A percentile compares a stretch with the other conserved stretches of the same genome.
Conservation (phyloP, 495 filamentous ascomycete genomes). For the Penicillium dipodomyicola region DNA sequence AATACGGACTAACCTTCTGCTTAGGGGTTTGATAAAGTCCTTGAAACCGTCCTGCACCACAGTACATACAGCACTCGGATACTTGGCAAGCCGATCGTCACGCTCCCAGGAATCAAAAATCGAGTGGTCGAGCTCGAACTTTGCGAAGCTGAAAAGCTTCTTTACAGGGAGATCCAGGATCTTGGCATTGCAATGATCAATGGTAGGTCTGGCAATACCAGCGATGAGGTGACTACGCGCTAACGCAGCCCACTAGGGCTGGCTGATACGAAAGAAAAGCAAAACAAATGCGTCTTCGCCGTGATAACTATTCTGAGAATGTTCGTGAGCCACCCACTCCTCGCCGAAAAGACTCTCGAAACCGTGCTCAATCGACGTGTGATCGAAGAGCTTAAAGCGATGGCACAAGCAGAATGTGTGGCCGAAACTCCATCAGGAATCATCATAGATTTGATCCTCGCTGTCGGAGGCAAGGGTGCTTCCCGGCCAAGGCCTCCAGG, state of each 20-base stretch:
- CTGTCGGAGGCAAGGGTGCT: background rate
- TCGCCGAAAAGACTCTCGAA: conserved; percentile 45
- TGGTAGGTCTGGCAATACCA: conserved; percentile 3
- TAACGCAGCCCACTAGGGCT: background rate
- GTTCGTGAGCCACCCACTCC: conserved; percentile 50
- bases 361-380: conserved; percentile 42
- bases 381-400: conserved; percentile 29
- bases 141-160: conserved; percentile 43
- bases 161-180: conserved; percentile 47
- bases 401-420: conserved; percentile 10
- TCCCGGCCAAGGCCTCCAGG: background rate
- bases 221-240: background rate
- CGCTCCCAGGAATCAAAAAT: conserved; percentile 46
- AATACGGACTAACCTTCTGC: background rate
- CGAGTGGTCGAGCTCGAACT: conserved; percentile 40
- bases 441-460: conserved; percentile 13
- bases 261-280: background rate
- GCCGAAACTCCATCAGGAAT: conserved; percentile 8
- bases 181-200: conserved; percentile 40
- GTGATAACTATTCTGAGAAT: conserved; percentile 53
- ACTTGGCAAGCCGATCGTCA: conserved; percentile 54
- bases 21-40: conserved; percentile 9
- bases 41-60: conserved; percentile 48
- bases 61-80: conserved; percentile 52
- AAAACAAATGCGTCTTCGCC: conserved; percentile 26